These are phyloP conservation scores for Saturnispora galanensis DNA, from an alignment of 805 yeast species.

Conservation along the genomic window DNA sequence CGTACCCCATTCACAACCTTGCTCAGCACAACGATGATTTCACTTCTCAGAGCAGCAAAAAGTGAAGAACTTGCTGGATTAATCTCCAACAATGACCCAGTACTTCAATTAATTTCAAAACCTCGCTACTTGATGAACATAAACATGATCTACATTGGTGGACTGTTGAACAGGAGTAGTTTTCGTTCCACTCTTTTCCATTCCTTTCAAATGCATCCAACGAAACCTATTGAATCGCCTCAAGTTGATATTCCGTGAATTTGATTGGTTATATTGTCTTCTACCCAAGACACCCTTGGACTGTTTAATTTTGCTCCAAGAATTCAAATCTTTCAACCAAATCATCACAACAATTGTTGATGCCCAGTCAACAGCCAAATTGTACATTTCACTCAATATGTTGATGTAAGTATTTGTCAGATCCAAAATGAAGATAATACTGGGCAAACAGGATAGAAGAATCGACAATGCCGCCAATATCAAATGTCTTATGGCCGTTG, in stretches of 20 bases:
- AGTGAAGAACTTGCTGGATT: no score
- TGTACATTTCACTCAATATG: slow-evolving; percentile 63
- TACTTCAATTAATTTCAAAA: not conserved
- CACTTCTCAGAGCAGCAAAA: no score
- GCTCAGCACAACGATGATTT: no score
- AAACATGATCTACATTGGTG: not conserved
- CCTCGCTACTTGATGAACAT: slow-evolving; percentile 4
- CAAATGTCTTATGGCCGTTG: slow-evolving; percentile 29
- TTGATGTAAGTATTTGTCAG: slow-evolving; percentile 67
- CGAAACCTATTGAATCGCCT: slow-evolving; percentile 5
- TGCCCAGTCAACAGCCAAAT: slow-evolving; percentile 59
- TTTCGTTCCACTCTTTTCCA: not conserved
- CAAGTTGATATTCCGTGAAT: not conserved
- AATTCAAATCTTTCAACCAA: slow-evolving; percentile 62
- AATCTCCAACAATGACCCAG: no score
- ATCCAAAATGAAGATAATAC: slow-evolving; percentile 68
- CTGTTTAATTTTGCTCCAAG: slow-evolving; percentile 48
- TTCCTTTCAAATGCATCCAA: no score
- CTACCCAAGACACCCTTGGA: slow-evolving; percentile 69
- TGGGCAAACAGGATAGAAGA: slow-evolving; percentile 47
- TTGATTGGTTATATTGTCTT: slow-evolving; percentile 3
- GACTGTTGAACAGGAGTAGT: not conserved
- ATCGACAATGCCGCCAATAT: slow-evolving; percentile 48
- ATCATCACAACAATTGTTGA: slow-evolving; percentile 77
- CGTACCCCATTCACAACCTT: no score